A percentile compares a stretch with the other conserved stretches of the same genome.
Conservation (phyloP, 805 yeast species). For the Metschnikowia santaceciliae region DNA sequence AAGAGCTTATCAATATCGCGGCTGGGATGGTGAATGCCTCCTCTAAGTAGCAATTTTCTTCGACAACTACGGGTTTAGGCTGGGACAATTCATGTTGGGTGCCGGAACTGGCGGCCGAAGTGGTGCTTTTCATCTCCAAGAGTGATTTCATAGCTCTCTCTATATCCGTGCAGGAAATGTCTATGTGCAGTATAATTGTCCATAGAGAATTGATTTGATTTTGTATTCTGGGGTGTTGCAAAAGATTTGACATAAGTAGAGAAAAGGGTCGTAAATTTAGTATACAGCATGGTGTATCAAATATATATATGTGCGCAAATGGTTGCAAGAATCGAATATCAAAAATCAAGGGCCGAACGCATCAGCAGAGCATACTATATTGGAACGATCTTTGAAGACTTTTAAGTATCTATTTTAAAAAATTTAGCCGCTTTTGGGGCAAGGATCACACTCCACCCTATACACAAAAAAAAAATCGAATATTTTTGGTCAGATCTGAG, state of each 20-base stretch:
- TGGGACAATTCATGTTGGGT: not conserved
- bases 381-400: too few species aligned
- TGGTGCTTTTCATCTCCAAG: not conserved
- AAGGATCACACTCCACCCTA: too few species aligned
- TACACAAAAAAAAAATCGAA: too few species aligned
- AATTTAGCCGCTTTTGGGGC: too few species aligned
- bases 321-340: not conserved
- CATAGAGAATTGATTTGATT: not conserved
- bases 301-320: not conserved
- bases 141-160: conserved; percentile 1
- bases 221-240: not conserved
- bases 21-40: not conserved
- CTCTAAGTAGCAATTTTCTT: not conserved
- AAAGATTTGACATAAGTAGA: not conserved
- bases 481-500: too few species aligned
- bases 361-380: too few species aligned
- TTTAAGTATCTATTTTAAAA: too few species aligned
- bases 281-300: not conserved
- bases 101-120: not conserved
- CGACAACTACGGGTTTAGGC: not conserved
- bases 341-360: too few species aligned
- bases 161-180: not conserved
- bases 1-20: not conserved
- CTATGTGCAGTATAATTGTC: not conserved
- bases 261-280: not conserved